A percentile compares a stretch with the other conserved stretches of the same genome.
These are phyloP conservation scores for Pseudocercospora pini-densiflorae DNA, from an alignment of 2,329 filamentous ascomycete species.

Conservation along the genomic window DNA sequence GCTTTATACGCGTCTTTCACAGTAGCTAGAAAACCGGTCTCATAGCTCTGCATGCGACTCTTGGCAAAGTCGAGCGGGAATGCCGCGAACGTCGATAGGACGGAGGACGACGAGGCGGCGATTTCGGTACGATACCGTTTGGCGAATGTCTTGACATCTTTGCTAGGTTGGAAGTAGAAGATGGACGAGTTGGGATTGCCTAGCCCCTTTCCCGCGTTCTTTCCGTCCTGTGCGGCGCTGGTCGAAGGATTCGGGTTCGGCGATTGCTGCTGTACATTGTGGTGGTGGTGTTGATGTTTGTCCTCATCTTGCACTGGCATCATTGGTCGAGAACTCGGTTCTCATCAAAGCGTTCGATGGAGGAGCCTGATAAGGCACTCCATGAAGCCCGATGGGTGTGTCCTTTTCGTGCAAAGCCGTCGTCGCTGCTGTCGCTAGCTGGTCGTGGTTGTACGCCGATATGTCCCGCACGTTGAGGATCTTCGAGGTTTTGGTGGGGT, in stretches of 20 bases:
- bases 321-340: conserved; percentile 28
- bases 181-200: conserved; percentile 17
- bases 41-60: conserved; percentile 82
- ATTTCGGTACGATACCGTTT: conserved; percentile 82
- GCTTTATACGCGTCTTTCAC: conserved; percentile 72
- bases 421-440: conserved; percentile 1
- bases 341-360: conserved; percentile 37
- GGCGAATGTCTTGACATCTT: conserved; percentile 59
- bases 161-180: conserved; percentile 40
- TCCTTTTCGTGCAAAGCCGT: conserved; percentile 1
- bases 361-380: conserved; percentile 34
- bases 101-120: conserved; percentile 74
- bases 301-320: conserved; percentile 32
- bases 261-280: background rate
- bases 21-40: conserved; percentile 63
- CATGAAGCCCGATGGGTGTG: conserved; percentile 34
- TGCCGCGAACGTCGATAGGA: conserved; percentile 77
- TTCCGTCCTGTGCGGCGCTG: conserved; percentile 6
- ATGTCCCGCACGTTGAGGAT: conserved; percentile 8
- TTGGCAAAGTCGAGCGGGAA: conserved; percentile 90
- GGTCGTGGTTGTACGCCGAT: conserved; percentile 7
- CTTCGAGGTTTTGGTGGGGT: conserved; percentile 6
- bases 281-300: conserved; percentile 9
- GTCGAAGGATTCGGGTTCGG: background rate
- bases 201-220: conserved; percentile 1